Conservation (phyloP, 2,329 filamentous ascomycete species). For the Trichoderma simmonsii region DNA sequence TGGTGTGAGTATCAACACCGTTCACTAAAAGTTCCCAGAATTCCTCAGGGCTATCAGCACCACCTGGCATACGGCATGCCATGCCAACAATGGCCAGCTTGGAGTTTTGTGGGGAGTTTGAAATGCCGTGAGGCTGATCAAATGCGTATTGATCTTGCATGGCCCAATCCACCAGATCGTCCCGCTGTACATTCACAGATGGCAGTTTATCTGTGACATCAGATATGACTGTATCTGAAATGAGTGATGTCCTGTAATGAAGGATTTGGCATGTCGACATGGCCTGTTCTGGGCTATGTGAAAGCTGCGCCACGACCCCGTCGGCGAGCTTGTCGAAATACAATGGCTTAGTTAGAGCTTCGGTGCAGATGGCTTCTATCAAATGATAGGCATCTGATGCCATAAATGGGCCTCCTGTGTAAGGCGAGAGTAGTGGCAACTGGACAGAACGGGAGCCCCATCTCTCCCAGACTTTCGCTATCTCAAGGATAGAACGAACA, state of each 20-base stretch:
- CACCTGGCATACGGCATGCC: conserved; percentile 44
- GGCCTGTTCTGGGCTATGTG: not conserved
- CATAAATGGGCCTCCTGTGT: not conserved
- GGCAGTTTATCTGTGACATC: not conserved
- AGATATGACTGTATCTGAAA: not conserved
- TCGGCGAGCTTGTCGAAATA: not conserved
- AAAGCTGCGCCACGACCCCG: not conserved
- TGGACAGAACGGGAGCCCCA: not conserved
- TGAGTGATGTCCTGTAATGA: not conserved
- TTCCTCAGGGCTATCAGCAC: conserved; percentile 40
- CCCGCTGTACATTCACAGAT: not conserved
- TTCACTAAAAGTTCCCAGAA: conserved; percentile 65
- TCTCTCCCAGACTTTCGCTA: not conserved
- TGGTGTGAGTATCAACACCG: conserved; percentile 63
- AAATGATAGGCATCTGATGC: not conserved
- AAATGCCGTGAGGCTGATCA: not conserved
- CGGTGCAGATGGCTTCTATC: not conserved
- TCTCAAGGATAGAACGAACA: not conserved
- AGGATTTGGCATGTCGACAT: not conserved
- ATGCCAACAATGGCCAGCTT: conserved; percentile 80
- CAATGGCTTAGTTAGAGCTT: not conserved
- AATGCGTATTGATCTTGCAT: not conserved
- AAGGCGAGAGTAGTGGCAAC: not conserved
- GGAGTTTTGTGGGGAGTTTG: conserved; percentile 18
- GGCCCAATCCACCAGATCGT: not conserved